phyloP scores from a whole-genome alignment of 2,329 filamentous ascomycete genomes.

The Trichoderma breve region DNA sequence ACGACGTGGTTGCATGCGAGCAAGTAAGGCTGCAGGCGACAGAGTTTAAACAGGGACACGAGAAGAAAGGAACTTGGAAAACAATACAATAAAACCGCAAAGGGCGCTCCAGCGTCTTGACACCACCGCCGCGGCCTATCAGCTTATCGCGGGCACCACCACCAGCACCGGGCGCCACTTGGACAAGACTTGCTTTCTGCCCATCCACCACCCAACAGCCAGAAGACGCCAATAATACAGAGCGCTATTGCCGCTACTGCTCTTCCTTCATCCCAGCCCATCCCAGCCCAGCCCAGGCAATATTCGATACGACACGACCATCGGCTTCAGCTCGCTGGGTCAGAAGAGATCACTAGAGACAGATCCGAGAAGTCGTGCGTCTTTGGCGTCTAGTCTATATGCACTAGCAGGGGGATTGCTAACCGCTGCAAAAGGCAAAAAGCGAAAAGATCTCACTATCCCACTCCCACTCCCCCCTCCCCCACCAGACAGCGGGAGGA shows the following conservation, averaged over 20 bases:
- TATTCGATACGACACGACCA: constrained; percentile 1
- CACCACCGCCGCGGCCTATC: constrained; percentile 19
- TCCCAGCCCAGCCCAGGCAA: background rate
- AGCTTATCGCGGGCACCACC: constrained; percentile 18
- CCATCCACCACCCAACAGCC: background rate
- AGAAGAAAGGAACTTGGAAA: background rate
- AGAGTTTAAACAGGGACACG: constrained; percentile 3
- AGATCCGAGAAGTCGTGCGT: constrained; percentile 18
- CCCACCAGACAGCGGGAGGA: background rate
- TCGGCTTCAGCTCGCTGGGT: constrained; percentile 18
- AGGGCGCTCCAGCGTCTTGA: constrained; percentile 9
- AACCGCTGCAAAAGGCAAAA: constrained; percentile 11
- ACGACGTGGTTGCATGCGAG: constrained; percentile 1
- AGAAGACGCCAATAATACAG: constrained; percentile 1
- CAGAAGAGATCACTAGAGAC: constrained; percentile 11
- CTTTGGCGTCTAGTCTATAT: constrained; percentile 5
- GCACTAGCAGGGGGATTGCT: constrained; percentile 13
- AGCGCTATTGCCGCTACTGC: constrained; percentile 13
- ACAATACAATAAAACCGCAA: background rate
- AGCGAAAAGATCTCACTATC: background rate
- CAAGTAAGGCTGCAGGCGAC: constrained; percentile 19
- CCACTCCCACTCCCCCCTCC: background rate
- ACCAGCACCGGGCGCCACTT: constrained; percentile 5
- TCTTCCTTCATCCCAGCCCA: background rate
- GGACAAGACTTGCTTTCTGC: constrained; percentile 6